These are phyloP conservation scores for Phytophthora citricola DNA, from an alignment of 352 stramenopile genomes.

Conservation along the genomic window DNA sequence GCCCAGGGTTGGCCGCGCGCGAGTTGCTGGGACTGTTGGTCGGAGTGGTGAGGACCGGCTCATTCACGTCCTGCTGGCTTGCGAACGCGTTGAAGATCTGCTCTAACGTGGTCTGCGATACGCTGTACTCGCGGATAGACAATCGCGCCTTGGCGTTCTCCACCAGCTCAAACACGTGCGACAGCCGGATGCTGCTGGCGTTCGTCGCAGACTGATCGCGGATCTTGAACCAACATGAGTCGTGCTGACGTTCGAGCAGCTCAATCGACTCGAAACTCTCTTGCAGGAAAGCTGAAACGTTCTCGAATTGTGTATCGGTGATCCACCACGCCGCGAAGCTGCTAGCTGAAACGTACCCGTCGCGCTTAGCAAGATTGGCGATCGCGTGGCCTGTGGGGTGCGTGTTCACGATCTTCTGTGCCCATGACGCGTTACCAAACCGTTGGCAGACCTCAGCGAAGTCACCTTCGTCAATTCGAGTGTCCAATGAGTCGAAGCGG, in stretches of 20 bases:
- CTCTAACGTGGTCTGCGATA: slow-evolving; percentile 91
- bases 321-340: slow-evolving; percentile 65
- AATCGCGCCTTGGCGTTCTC: slow-evolving; percentile 52
- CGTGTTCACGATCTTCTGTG: slow-evolving; percentile 46
- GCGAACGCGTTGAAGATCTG: slow-evolving; percentile 72
- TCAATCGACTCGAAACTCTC: slow-evolving; percentile 43
- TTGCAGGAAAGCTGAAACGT: slow-evolving; percentile 46
- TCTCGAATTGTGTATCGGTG: slow-evolving; percentile 60
- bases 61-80: slow-evolving; percentile 66
- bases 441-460: too few species aligned
- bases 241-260: slow-evolving; percentile 76
- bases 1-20: background rate
- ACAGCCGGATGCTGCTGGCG: slow-evolving; percentile 46
- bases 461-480: too few species aligned
- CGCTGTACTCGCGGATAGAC: slow-evolving; percentile 83
- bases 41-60: slow-evolving; percentile 19
- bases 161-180: slow-evolving; percentile 75
- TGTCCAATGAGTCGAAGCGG: too few species aligned
- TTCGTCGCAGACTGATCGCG: slow-evolving; percentile 15
- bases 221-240: slow-evolving; percentile 75
- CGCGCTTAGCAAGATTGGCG: slow-evolving; percentile 53
- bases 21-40: slow-evolving; percentile 15
- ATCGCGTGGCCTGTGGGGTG: slow-evolving; percentile 73
- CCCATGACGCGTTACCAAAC: slow-evolving; percentile 40
- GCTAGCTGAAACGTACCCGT: slow-evolving; percentile 46